A percentile compares a stretch with the other conserved stretches of the same genome.
Conservation (phyloP, 2,329 filamentous ascomycete genomes). For the Phoma sp. region DNA sequence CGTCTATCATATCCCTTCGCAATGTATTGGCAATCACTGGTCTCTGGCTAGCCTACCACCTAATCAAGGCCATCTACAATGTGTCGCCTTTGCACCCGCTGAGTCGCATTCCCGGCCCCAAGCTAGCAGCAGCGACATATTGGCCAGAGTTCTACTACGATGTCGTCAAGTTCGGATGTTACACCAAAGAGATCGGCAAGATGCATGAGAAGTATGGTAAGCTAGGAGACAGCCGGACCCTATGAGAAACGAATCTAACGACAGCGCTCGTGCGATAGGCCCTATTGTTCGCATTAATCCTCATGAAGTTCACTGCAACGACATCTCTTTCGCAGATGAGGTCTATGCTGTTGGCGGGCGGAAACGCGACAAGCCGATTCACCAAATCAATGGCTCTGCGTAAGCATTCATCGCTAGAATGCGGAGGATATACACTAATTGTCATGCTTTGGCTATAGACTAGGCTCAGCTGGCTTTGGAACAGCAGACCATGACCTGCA, state of each 20-base stretch:
- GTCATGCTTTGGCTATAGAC: conserved; percentile 7
- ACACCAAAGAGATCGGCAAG: conserved; percentile 42
- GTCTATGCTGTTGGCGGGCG: conserved; percentile 39
- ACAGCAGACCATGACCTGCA: conserved; percentile 43
- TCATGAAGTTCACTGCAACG: conserved; percentile 41
- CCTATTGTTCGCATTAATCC: conserved; percentile 46
- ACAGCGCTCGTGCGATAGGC: conserved; percentile 22
- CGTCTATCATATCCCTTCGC: conserved; percentile 15
- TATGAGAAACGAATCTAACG: neutral
- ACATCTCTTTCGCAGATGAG: conserved; percentile 40
- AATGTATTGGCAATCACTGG: conserved; percentile 14
- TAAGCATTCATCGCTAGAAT: conserved; percentile 7
- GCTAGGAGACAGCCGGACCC: neutral
- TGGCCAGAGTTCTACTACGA: conserved; percentile 50
- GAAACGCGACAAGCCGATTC: conserved; percentile 35
- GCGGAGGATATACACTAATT: neutral
- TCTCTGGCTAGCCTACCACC: conserved; percentile 23
- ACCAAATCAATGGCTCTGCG: conserved; percentile 38
- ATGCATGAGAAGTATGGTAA: conserved; percentile 49
- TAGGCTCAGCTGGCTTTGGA: conserved; percentile 32
- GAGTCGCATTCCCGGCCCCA: conserved; percentile 43
- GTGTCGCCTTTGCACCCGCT: conserved; percentile 41
- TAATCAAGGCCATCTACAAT: conserved; percentile 32
- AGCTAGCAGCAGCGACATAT: conserved; percentile 44
- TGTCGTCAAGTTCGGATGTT: conserved; percentile 40